These are phyloP conservation scores for Metschnikowia koreensis DNA, from an alignment of 805 yeast species.

Conservation along the genomic window DNA sequence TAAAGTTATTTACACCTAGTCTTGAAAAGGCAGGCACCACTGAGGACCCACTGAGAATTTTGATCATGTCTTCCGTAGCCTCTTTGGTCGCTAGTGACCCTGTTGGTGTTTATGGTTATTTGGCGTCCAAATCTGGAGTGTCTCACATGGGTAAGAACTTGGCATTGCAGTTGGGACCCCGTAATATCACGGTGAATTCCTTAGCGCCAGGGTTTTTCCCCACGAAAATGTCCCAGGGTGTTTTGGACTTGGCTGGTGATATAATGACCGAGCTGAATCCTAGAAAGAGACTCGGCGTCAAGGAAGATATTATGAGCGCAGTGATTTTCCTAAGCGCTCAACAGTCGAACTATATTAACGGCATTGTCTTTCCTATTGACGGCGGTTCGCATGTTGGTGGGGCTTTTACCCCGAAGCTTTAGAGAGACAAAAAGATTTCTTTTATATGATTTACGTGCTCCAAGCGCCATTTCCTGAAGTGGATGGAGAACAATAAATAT, in stretches of 20 bases:
- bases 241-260: constrained; percentile 52
- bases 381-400: constrained; percentile 56
- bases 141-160: constrained; percentile 63
- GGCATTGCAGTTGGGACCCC: constrained; percentile 65
- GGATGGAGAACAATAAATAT: too few relatives aligned
- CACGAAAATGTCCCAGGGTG: constrained; percentile 68
- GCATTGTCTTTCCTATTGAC: constrained; percentile 65
- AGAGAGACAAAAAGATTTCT: not conserved
- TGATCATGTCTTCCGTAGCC: constrained; percentile 67
- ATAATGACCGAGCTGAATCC: constrained; percentile 52
- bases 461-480: too few relatives aligned
- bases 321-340: constrained; percentile 53
- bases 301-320: constrained; percentile 56
- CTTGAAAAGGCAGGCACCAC: constrained; percentile 49
- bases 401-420: constrained; percentile 16
- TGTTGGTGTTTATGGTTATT: constrained; percentile 66
- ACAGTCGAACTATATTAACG: constrained; percentile 62
- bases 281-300: constrained; percentile 57
- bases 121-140: constrained; percentile 74
- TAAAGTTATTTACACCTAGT: constrained; percentile 60
- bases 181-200: constrained; percentile 64
- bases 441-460: too few relatives aligned
- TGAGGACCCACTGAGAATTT: constrained; percentile 61
- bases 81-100: constrained; percentile 46
- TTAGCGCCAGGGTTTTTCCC: constrained; percentile 80